These are phyloP conservation scores for Phragmites australis DNA, from an alignment of 176 grass and related monocot genomes.

Conservation along the genomic window DNA sequence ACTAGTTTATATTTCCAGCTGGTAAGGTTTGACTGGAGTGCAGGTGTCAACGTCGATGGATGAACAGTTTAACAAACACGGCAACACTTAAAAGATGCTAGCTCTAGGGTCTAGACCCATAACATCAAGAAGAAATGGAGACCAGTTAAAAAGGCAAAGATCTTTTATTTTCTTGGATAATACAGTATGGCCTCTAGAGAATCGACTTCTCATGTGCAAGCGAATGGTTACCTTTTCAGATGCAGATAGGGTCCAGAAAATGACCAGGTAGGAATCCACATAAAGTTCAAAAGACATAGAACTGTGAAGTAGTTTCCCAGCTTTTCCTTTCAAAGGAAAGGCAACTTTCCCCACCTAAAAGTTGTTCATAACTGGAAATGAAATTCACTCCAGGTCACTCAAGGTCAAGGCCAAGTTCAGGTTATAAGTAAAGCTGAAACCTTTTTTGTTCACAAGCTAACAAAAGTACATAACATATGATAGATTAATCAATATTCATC, in stretches of 20 bases:
- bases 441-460: constrained; percentile 27
- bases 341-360: background rate
- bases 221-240: background rate
- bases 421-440: constrained; percentile 37
- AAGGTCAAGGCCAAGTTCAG: constrained; percentile 24
- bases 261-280: background rate
- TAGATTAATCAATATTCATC: background rate
- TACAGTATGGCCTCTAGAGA: constrained; percentile 3
- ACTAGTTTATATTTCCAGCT: background rate
- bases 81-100: background rate
- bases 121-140: background rate
- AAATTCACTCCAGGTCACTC: constrained; percentile 26
- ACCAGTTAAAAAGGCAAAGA: background rate
- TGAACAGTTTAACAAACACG: constrained; percentile 7
- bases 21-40: constrained; percentile 8
- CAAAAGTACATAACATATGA: background rate
- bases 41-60: constrained; percentile 10
- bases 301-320: background rate
- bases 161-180: constrained; percentile 14
- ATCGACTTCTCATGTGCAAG: background rate
- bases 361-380: background rate
- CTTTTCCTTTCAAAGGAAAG: constrained; percentile 23
- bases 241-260: constrained; percentile 9
- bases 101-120: constrained; percentile 11
- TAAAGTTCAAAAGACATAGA: background rate